Base-by-base conservation (phyloP, 768 basidiomycete species). In the Megacollybia marginata region DNA sequence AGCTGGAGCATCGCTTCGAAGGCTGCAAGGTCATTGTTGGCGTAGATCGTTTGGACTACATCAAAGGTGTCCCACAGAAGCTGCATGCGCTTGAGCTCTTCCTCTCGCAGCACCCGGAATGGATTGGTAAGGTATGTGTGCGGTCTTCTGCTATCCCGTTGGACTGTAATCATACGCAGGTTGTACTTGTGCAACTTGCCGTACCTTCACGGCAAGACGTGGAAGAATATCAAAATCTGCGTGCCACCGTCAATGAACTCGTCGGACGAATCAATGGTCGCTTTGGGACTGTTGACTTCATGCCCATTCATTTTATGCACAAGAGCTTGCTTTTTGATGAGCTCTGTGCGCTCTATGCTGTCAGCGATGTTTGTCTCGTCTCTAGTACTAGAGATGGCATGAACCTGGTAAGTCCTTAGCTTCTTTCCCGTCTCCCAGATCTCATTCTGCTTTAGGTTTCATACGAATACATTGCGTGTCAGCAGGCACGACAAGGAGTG, bases 221-320 rank as follows among this genome's bases (percentile, higher is more conserved):
- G 47, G 96, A 99, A 68, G 96, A 99, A 68, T 99, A 99, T 64
- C 96, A 99, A 67, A 98, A 97, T 69, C 69, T 98, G 52, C 83
- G 96, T 13, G 83, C 92, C 15, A 91, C 88, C 2, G 93, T 98
- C 48, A 98, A 98, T 72, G 94, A 99, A 65, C 81, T 99, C 45
- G 96, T 99, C 31, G 96, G 96, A 2, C 83, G 95, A 20, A 98
- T 99, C 69, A 99, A 99, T 63, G 96, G 96, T 8, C 87, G 93
- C 9, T 99, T 99, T 60, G 96, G 96, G 31, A 98, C 96, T 1
- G 93, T 98, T 62, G 96, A 99, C 58, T 98, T 95, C 65, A 96
- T 97, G 92, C 96, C 96, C 6, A 98, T 99, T 52, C 96, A 98
- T 67, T 98, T 96, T 67, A 92, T 98, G 91, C 95, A 98, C 78